A percentile compares a stretch with the other conserved stretches of the same genome.
These are phyloP conservation scores for Coemansia aciculifera DNA, from an alignment of 192 early-diverging fungal species.

Conservation along the genomic window DNA sequence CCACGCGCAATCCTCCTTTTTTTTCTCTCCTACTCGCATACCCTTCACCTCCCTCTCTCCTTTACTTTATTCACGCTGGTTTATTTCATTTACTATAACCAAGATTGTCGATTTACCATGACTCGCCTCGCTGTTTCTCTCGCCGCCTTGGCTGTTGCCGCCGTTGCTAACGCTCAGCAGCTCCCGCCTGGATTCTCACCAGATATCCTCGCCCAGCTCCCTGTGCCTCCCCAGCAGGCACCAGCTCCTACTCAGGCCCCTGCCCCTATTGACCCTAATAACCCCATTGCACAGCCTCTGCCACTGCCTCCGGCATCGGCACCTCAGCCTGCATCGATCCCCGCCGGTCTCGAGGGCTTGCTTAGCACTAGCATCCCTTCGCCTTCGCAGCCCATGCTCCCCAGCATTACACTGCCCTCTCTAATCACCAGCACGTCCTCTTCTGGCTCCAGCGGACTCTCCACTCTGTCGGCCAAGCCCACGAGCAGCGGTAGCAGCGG, in stretches of 20 bases:
- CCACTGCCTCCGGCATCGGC: conserved; percentile 36
- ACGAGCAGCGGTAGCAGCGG: conserved; percentile 2
- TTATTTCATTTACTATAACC: not conserved
- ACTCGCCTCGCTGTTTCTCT: conserved; percentile 34
- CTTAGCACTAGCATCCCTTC: not conserved
- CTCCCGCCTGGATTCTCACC: conserved; percentile 37
- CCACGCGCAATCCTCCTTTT: not conserved
- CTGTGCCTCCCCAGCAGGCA: conserved; percentile 46
- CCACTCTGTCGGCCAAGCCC: conserved; percentile 4
- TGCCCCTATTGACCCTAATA: conserved; percentile 50
- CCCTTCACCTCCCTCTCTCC: not conserved
- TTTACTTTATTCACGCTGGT: not conserved
- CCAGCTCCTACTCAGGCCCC: conserved; percentile 49
- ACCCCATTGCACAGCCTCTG: conserved; percentile 46
- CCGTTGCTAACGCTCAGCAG: conserved; percentile 24
- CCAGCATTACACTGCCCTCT: conserved; percentile 16
- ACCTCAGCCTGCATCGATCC: conserved; percentile 46
- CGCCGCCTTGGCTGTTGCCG: conserved; percentile 27
- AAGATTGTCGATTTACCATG: conserved; percentile 22
- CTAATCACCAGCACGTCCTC: not conserved
- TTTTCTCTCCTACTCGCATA: not conserved
- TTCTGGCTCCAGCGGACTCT: not conserved
- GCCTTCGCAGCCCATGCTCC: conserved; percentile 12
- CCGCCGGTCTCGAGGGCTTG: conserved; percentile 40
- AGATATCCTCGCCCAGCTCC: conserved; percentile 47